These are phyloP conservation scores for Boletellus emodensis DNA, from an alignment of 768 basidiomycete genomes.

Conservation along the genomic window DNA sequence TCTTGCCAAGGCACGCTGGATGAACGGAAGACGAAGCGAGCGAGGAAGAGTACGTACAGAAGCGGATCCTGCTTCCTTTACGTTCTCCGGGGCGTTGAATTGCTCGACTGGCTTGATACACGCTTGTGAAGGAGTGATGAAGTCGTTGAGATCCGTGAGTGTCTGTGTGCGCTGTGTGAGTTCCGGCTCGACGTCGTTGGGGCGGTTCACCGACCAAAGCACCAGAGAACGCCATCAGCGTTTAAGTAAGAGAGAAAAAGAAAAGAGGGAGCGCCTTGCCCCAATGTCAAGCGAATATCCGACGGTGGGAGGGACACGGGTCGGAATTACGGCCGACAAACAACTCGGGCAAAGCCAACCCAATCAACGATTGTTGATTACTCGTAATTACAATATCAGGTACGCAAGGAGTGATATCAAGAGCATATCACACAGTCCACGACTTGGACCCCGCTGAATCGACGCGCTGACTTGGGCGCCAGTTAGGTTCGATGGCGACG, in stretches of 20 bases:
- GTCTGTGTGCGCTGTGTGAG: constrained; percentile 46
- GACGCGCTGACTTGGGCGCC: no score
- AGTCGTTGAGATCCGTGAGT: constrained; percentile 93
- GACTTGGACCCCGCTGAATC: no score
- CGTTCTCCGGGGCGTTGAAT: constrained; percentile 39
- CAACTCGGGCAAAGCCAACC: no score
- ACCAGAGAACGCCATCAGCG: constrained; percentile 79
- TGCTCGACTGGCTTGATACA: constrained; percentile 93
- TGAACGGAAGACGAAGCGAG: not conserved
- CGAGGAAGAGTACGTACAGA: constrained; percentile 31
- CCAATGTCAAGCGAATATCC: not conserved
- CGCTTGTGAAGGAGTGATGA: constrained; percentile 91
- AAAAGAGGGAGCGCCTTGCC: not conserved
- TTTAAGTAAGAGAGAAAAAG: not conserved
- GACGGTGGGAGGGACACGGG: no score
- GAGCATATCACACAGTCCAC: no score
- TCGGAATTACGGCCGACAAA: no score
- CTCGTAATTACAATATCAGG: no score
- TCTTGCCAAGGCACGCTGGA: constrained; percentile 43
- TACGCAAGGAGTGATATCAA: no score
- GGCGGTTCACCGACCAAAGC: constrained; percentile 54
- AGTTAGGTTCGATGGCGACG: no score
- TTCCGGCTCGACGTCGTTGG: not conserved
- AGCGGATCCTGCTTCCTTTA: constrained; percentile 39
- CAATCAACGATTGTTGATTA: no score